These are phyloP conservation scores for Coemansia javaensis DNA, from an alignment of 192 early-diverging fungal genomes.

Conservation along the genomic window DNA sequence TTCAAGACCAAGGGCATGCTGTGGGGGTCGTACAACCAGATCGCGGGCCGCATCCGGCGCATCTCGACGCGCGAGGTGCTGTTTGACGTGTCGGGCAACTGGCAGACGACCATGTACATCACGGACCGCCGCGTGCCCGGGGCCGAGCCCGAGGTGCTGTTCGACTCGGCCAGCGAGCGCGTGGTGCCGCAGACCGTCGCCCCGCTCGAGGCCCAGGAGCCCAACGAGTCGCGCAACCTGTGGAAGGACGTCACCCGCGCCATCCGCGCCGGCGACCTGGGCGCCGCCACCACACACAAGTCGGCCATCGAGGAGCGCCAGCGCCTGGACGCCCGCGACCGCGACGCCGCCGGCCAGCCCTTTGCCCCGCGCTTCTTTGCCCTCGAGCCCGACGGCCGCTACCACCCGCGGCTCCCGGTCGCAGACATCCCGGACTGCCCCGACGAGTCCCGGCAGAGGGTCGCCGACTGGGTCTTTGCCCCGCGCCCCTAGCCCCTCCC, in stretches of 20 bases:
- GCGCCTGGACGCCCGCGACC: constrained; percentile 53
- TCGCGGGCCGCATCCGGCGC: constrained; percentile 78
- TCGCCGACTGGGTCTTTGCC: constrained; percentile 40
- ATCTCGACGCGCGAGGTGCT: constrained; percentile 69
- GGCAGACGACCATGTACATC: constrained; percentile 67
- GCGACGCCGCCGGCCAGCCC: constrained; percentile 51
- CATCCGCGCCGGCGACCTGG: constrained; percentile 58
- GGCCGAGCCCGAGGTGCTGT: constrained; percentile 56
- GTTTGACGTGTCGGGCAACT: constrained; percentile 84
- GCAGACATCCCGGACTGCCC: constrained; percentile 33
- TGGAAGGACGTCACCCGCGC: constrained; percentile 75
- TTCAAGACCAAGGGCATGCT: constrained; percentile 80
- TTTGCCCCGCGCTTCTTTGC: constrained; percentile 68
- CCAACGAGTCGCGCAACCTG: constrained; percentile 76
- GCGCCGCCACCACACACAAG: constrained; percentile 67
- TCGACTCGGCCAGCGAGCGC: constrained; percentile 63
- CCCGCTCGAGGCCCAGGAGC: constrained; percentile 65
- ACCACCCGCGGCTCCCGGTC: constrained; percentile 38
- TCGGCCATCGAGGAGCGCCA: constrained; percentile 68
- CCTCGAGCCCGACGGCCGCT: constrained; percentile 38
- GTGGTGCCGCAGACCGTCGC: constrained; percentile 67
- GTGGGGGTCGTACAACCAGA: constrained; percentile 67
- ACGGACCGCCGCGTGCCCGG: constrained; percentile 7
- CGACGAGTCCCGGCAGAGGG: constrained; percentile 13
- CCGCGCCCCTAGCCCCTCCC: no score